Evolutionary conservation across 1,139 yeast genomes (phyloP).

Genomic region (Kazachstania sp.): DNA sequence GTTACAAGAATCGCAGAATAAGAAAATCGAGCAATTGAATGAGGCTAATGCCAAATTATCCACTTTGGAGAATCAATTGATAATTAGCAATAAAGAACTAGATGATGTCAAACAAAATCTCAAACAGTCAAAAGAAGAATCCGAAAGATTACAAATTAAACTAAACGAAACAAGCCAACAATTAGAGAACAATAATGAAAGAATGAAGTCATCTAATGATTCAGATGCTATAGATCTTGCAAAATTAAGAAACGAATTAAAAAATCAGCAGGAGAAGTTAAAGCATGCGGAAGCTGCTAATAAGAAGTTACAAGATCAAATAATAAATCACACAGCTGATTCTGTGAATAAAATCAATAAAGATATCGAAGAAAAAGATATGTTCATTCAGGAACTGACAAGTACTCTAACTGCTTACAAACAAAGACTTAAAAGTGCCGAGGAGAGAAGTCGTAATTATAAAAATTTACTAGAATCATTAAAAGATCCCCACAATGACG

Average conservation of each 20-base stretch:
- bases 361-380: constrained; percentile 2
- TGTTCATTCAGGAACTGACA: constrained; percentile 5
- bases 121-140: neutral
- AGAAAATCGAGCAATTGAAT: neutral
- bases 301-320: constrained; percentile 5
- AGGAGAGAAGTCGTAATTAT: neutral
- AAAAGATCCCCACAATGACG: constrained; percentile 6
- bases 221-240: constrained; percentile 10
- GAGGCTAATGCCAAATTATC: neutral
- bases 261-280: neutral
- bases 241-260: constrained; percentile 10
- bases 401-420: constrained; percentile 1
- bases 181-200: constrained; percentile 13
- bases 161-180: constrained; percentile 12
- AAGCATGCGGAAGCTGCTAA: constrained; percentile 5
- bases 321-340: constrained; percentile 1
- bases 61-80: neutral
- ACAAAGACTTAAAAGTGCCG: neutral
- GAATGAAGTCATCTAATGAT: neutral
- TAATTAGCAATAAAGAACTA: neutral
- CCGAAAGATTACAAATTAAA: constrained; percentile 6
- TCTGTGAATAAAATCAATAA: constrained; percentile 2
- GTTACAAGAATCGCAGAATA: constrained; percentile 3
- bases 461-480: neutral
- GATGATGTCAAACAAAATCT: neutral